Evolutionary conservation across 1,284 basidiomycete genomes (phyloP), one percentile per base, ranked within the genome.

Genomic region (Phaffia rhodozyma): DNA sequence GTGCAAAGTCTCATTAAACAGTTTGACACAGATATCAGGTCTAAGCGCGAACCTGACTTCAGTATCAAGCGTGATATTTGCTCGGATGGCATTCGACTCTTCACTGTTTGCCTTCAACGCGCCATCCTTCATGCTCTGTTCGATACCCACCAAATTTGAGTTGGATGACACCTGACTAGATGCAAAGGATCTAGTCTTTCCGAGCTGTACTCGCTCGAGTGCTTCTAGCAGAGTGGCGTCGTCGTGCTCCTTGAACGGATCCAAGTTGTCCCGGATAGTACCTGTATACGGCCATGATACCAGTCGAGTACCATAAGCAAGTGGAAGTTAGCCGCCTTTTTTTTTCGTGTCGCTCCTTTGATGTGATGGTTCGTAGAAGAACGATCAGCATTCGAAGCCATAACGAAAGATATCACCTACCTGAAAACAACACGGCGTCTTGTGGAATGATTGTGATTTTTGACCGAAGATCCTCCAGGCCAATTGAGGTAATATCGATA

Each of bases 401-500:
- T n/a, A n/a, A n/a, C n/a, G n/a, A n/a, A n/a, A n/a, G n/a, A n/a
- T n/a, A n/a, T n/a, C n/a, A n/a, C 38, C 16, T 43, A 43, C 38
- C 90, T 0, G 86, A 87, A 77, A 96, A 94, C 3, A 94, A 77
- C 0, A 90, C 84, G 1, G 89, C 86, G 67, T 91, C 78, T 21
- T 66, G 64, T 25, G 64, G 64, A 27, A 66, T 62, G 30, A 66
- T 38, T 1, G 60, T 61, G 29, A 66, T 47, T 4, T 34, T n/a
- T 1, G 59, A 61, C 43, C 91, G 82, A 62, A 96, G 73, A 73
- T 93, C 90, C 71, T 89, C 82, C 32, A 94, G 77, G 1, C 91
- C 91, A 67, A 97, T 92, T 3, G 78, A 84, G 0, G 87, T 85
- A 65, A 96, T 89, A 73, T 96, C 91, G 68, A 96, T 85, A 0